A percentile compares a stretch with the other conserved stretches of the same genome.
Evolutionary conservation across 306 rosid genomes (phyloP).

Genomic region (Luffa acutangula): DNA sequence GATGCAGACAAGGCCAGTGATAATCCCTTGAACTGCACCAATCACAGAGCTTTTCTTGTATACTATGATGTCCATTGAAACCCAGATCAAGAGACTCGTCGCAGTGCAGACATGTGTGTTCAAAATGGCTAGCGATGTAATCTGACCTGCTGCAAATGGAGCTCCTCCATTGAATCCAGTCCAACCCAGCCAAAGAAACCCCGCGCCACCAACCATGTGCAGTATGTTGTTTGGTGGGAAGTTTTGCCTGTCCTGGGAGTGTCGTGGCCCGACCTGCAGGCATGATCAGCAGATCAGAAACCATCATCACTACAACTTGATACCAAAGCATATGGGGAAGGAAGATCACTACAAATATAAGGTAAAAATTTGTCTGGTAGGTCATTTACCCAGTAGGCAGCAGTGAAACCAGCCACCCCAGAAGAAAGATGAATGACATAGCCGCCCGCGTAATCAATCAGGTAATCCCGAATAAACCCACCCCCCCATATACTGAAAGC

Average conservation of each 20-base stretch:
- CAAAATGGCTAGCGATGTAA: conserved; percentile 45
- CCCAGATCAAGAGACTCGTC: conserved; percentile 66
- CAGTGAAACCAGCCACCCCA: conserved; percentile 67
- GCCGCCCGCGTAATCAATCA: conserved; percentile 68
- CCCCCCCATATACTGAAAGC: conserved; percentile 57
- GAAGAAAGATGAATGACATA: conserved; percentile 70
- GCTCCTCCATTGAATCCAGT: conserved; percentile 80
- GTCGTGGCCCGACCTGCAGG: conserved; percentile 64
- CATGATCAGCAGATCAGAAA: background rate
- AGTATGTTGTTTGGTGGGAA: conserved; percentile 73
- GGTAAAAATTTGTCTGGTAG: background rate
- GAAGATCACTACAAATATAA: background rate
- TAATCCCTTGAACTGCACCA: conserved; percentile 78
- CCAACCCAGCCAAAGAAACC: conserved; percentile 80
- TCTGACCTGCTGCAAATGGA: conserved; percentile 34
- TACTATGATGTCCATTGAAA: conserved; percentile 48
- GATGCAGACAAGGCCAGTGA: conserved; percentile 73
- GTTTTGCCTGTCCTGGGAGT: conserved; percentile 41
- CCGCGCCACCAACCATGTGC: conserved; percentile 67
- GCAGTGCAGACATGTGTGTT: conserved; percentile 67
- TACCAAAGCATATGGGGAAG: background rate
- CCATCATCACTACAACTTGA: background rate
- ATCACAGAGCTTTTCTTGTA: conserved; percentile 53
- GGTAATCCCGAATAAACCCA: conserved; percentile 25
- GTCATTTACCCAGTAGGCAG: conserved; percentile 61